Base-by-base conservation (phyloP, 257 asterid species). In the Solanum virginianum region DNA sequence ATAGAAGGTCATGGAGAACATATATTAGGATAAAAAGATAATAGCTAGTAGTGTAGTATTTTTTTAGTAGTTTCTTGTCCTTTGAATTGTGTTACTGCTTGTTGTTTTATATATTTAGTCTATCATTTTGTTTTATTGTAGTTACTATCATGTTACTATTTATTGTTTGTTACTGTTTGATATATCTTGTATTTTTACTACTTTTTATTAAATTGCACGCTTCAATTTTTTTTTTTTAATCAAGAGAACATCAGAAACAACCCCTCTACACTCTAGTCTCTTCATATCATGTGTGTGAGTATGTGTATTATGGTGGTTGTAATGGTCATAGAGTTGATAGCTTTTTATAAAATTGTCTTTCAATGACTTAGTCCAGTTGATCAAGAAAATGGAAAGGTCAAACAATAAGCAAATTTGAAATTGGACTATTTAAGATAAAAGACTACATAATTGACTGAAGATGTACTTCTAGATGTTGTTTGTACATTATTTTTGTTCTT, bases 211-310 rank as follows among this genome's bases (percentile, higher is more conserved):
- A 1, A 59, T 26, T n/a, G 2, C 41, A 36, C 6, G 41, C 26
- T 18, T 57, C 0, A 2, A 59, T 2, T n/a, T 9, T n/a, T 59
- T 59, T 59, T 24, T 10, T 20, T 59, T 0, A 20, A 3, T 2
- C 0, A 0, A 59, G 2, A 0, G 0, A 8, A 9, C 9, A 20
- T 59, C 29, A 1, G 0, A n/a, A 59, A 59, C 0, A 9, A 10
- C 2, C 10, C n/a, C 22, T 59, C 15, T n/a, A 59, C 29, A 1
- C 1, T 24, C 1, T n/a, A 59, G 0, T 3, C 29, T n/a, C 10
- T 2, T 20, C 26, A 20, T 18, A 57, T 57, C 65, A 10, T 20
- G 14, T 5, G 26, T 20, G 2, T 24, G 1, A 7, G 47, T 43
- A 43, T 43, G 15, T 10, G n/a, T 59, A 26, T 59, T 9, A 20